Base-by-base conservation (phyloP, 139 green algal species). In the Trebouxia sp. region DNA sequence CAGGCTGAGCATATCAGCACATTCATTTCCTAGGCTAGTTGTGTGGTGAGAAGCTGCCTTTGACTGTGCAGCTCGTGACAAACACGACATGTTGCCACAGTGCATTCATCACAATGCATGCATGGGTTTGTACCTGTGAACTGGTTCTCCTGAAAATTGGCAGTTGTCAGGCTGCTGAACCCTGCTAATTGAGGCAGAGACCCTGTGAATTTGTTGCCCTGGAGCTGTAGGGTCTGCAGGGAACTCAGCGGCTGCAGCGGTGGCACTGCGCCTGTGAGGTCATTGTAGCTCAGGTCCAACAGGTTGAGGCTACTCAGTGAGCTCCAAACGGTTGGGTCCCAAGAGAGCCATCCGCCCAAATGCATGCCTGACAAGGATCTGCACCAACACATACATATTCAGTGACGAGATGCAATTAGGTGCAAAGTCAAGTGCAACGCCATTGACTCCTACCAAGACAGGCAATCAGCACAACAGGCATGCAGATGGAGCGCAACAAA, bases 111-210 rank as follows among this genome's bases (percentile, higher is more conserved):
- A 6, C 14, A 14, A 1, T 53, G 47, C 14, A 1, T 65, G 10
- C 24, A 6, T 15, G 32, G 4, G 3, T 35, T 45, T 15, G n/a
- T n/a, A 72, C 62, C 62, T 72, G 62, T 42, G 10, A 72, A 72
- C 35, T 72, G 62, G 32, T 72, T 72, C 12, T 72, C 32, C 35
- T 72, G 62, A 42, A 72, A 72, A 15, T 72, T 72, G 11, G 26
- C 62, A 39, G 15, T 35, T n/a, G 62, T 72, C 32, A 72, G 35
- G 32, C 32, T 72, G 62, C 8, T 43, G 35, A 72, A 72, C 9
- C 62, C 62, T 72, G 32, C 0, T 35, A 72, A 41, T 0, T 43
- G 10, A 28, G 62, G 62, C 62, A 72, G 24, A 3, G 62, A 35
- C 35, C 62, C 62, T 24, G 32, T 72, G 62, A 72, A 72, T 9